A percentile compares a stretch with the other conserved stretches of the same genome.
These are phyloP conservation scores for Meyerozyma athensensis DNA, from an alignment of 1,139 yeast genomes.

Conservation along the genomic window DNA sequence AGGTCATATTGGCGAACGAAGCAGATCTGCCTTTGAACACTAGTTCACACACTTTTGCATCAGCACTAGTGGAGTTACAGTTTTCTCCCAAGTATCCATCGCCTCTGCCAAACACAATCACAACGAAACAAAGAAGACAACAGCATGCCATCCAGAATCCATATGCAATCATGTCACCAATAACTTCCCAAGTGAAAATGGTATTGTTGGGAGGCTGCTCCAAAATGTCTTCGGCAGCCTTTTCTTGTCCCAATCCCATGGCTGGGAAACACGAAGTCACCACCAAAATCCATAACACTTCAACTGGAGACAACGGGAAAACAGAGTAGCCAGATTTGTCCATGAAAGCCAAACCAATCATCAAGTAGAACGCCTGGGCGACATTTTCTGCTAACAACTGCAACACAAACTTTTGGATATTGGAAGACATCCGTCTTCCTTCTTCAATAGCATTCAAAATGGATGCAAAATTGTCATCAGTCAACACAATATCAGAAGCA, in stretches of 20 bases:
- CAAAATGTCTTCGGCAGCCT: conserved; percentile 63
- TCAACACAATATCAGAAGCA: conserved; percentile 69
- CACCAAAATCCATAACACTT: conserved; percentile 76
- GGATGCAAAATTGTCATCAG: conserved; percentile 76
- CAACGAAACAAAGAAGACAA: conserved; percentile 64
- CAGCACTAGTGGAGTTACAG: conserved; percentile 45
- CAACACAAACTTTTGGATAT: conserved; percentile 77
- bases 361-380: conserved; percentile 67
- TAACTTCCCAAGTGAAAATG: conserved; percentile 66
- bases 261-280: conserved; percentile 81
- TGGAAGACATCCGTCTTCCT: conserved; percentile 77
- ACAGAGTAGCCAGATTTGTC: conserved; percentile 59
- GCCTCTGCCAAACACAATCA: conserved; percentile 64
- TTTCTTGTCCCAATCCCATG: conserved; percentile 78
- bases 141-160: conserved; percentile 72
- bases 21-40: conserved; percentile 81
- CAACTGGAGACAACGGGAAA: conserved; percentile 76
- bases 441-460: conserved; percentile 76
- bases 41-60: conserved; percentile 39
- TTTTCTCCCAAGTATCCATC: conserved; percentile 60
- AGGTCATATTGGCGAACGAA: conserved; percentile 81
- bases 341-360: conserved; percentile 68
- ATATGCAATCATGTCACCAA: conserved; percentile 69
- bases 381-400: conserved; percentile 76
- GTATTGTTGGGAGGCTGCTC: conserved; percentile 59